phyloP scores from a whole-genome alignment of 2,329 filamentous ascomycete genomes.

The Diaporthe vexans region DNA sequence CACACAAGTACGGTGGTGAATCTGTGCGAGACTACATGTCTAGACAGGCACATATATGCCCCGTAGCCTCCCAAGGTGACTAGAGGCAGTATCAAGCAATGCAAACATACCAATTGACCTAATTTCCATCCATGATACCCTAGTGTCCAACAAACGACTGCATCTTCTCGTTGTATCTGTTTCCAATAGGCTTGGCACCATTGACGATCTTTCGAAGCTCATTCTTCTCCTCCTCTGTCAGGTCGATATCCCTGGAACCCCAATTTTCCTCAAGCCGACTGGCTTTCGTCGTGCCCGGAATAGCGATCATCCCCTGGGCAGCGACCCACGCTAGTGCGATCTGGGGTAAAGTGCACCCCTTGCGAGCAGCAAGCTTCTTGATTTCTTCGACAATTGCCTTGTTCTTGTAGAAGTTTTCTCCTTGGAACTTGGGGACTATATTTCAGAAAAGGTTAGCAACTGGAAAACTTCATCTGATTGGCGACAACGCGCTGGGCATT shows the following conservation, averaged over 20 bases:
- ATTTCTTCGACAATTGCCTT: conserved; percentile 57
- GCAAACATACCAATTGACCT: not conserved
- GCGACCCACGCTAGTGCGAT: conserved; percentile 54
- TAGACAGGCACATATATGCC: not conserved
- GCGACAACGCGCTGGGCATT: too few relatives aligned
- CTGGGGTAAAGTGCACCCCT: conserved; percentile 51
- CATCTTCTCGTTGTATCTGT: not conserved
- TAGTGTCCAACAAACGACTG: not conserved
- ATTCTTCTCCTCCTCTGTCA: conserved; percentile 52
- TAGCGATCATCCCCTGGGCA: conserved; percentile 39
- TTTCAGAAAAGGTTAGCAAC: not conserved
- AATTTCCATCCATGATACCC: not conserved
- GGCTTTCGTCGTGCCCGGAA: conserved; percentile 23
- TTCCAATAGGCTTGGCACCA: not conserved
- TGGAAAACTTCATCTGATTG: not conserved
- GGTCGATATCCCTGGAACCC: conserved; percentile 51
- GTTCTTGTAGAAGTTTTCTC: conserved; percentile 61
- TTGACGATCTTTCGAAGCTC: conserved; percentile 47
- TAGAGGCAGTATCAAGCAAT: not conserved
- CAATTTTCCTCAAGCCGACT: conserved; percentile 43
- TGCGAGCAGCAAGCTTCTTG: conserved; percentile 54
- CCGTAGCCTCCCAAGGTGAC: too few relatives aligned
- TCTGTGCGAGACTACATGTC: not conserved
- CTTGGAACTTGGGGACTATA: conserved; percentile 53
- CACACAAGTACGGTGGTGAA: not conserved